phyloP scores from a whole-genome alignment of 2,329 filamentous ascomycete species.

The Xylariomycetidae sp. region DNA sequence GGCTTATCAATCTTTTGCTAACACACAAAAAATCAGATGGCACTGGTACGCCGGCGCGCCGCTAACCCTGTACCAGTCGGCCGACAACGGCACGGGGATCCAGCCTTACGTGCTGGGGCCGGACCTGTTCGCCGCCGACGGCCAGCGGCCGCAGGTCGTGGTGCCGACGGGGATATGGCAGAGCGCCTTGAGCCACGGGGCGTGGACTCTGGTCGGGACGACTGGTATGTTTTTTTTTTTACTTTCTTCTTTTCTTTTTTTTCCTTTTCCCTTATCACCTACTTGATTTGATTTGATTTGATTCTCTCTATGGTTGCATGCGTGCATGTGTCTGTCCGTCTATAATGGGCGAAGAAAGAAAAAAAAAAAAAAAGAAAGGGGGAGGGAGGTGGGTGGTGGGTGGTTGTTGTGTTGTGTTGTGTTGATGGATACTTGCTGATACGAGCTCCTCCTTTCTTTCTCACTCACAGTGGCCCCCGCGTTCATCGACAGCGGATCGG shows the following conservation, averaged over 20 bases:
- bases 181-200: slow-evolving; percentile 37
- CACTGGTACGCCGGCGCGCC: slow-evolving; percentile 51
- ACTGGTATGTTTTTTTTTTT: slow-evolving; percentile 28
- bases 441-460: not conserved
- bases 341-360: too few species aligned
- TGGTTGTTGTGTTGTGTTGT: not conserved
- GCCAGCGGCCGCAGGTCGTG: slow-evolving; percentile 38
- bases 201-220: slow-evolving; percentile 45
- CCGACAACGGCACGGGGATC: slow-evolving; percentile 36
- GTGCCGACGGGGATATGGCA: slow-evolving; percentile 41
- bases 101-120: slow-evolving; percentile 34
- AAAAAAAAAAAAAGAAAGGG: too few species aligned
- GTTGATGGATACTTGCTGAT: slow-evolving; percentile 4
- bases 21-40: too few species aligned
- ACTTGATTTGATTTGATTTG: too few species aligned
- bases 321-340: too few species aligned
- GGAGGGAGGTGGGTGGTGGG: too few species aligned
- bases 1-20: too few species aligned
- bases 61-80: slow-evolving; percentile 39
- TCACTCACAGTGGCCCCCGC: slow-evolving; percentile 19
- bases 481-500: slow-evolving; percentile 19
- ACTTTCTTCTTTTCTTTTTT: not conserved
- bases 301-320: too few species aligned
- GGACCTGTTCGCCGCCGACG: slow-evolving; percentile 33
- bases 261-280: not conserved